Base-by-base conservation (phyloP, 2,329 filamentous ascomycete species). In the Hypoxylon sp. region DNA sequence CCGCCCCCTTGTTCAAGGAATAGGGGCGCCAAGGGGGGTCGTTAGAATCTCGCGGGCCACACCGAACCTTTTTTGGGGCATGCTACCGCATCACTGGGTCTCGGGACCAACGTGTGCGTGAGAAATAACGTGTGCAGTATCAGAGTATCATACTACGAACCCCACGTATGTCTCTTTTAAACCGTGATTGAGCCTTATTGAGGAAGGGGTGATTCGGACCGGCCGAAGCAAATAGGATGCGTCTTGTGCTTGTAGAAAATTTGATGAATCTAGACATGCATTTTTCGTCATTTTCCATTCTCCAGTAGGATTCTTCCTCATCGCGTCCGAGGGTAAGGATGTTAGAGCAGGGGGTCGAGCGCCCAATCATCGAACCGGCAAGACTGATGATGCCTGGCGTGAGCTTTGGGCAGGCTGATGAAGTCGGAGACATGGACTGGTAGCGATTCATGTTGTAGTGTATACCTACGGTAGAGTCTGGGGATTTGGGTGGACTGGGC, bases 21-120 rank as follows among this genome's bases (percentile, higher is more conserved):
- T 55, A 60, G 55, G 58, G 65, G 64, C 56, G 28, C 43, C 52
- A 38, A 45, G n/a, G 17, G 17, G 7, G 14, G 21, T 36, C 43
- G 45, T 43, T 7, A 21, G 14, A 43, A 48, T 52, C 50, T 51
- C 63, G 49, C 52, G 67, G 58, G 57, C 49, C 57, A 67, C 67
- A 69, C 67, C 67, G 67, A 67, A 45, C 21, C 60, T 52, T 49
- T 21, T 60, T 69, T 60, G 23, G 63, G 67, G 50, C 30, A 56
- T 69, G 63, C 51, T 67, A 65, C 67, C 67, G 67, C 56, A 50
- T 45, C 32, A 57, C 57, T 49, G 67, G 63, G 63, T 52, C 48
- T 60, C 17, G 23, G 32, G 53, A 51, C 23, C 30, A 17, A 14
- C 17, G 36, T 58, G 11, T n/a, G 38, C 52, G n/a, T 17, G 23